Conservation (phyloP, 2,329 filamentous ascomycete genomes). For the Ophiostoma ips region DNA sequence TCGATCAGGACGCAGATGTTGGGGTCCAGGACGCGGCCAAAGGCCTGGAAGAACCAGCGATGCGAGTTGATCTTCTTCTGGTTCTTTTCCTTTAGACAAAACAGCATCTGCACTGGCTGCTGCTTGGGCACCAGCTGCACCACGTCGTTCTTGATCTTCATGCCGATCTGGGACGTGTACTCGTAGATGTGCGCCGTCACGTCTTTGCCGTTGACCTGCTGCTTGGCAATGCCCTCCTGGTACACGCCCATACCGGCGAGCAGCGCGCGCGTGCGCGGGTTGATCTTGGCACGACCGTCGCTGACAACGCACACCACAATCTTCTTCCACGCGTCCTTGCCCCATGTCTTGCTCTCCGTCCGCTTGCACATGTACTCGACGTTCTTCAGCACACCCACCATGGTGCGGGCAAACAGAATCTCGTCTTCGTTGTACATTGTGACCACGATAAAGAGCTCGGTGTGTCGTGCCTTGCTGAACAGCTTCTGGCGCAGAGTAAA, state of each 20-base stretch:
- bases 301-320: slow-evolving; percentile 97
- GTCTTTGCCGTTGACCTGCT: slow-evolving; percentile 91
- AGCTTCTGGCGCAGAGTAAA: slow-evolving; percentile 86
- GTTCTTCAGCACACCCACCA: slow-evolving; percentile 97
- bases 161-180: slow-evolving; percentile 74
- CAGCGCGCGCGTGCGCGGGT: slow-evolving; percentile 75
- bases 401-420: slow-evolving; percentile 83
- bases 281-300: slow-evolving; percentile 94
- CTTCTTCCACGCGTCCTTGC: slow-evolving; percentile 98
- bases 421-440: slow-evolving; percentile 99
- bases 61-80: slow-evolving; percentile 99
- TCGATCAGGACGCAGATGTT: slow-evolving; percentile 96
- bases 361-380: slow-evolving; percentile 96
- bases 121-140: slow-evolving; percentile 74
- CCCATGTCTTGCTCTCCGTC: slow-evolving; percentile 92
- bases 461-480: slow-evolving; percentile 83
- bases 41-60: slow-evolving; percentile 97
- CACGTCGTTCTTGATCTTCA: slow-evolving; percentile 81
- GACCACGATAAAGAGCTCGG: slow-evolving; percentile 88
- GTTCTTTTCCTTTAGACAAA: slow-evolving; percentile 98
- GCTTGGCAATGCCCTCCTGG: slow-evolving; percentile 96
- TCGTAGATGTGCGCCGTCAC: slow-evolving; percentile 97
- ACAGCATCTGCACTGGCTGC: slow-evolving; percentile 89
- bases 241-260: slow-evolving; percentile 91
- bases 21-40: slow-evolving; percentile 79